Conservation (phyloP, 805 yeast species). For the Kazachstania africana region DNA sequence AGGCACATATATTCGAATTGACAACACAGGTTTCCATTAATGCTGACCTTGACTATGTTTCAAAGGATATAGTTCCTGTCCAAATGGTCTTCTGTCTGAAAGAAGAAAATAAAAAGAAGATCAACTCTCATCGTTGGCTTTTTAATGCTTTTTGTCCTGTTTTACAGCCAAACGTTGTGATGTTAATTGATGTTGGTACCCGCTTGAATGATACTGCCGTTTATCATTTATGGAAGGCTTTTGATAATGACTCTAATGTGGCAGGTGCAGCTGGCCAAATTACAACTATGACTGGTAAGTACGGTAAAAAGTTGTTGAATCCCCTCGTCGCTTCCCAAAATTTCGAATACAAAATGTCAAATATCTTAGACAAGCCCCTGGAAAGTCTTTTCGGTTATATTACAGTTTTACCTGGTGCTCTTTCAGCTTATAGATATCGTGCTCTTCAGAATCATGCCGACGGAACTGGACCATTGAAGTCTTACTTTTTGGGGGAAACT, state of each 20-base stretch:
- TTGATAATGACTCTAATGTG: slow-evolving; percentile 89
- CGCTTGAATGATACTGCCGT: slow-evolving; percentile 80
- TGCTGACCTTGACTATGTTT: slow-evolving; percentile 77
- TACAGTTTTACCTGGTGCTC: slow-evolving; percentile 88
- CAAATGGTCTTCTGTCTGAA: slow-evolving; percentile 88
- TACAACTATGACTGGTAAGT: slow-evolving; percentile 86
- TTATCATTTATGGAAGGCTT: slow-evolving; percentile 94
- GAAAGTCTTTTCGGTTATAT: slow-evolving; percentile 91
- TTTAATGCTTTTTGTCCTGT: slow-evolving; percentile 91
- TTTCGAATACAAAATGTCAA: slow-evolving; percentile 95
- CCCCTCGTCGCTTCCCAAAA: slow-evolving; percentile 95
- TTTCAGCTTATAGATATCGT: slow-evolving; percentile 84
- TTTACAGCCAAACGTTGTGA: slow-evolving; percentile 81
- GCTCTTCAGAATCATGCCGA: slow-evolving; percentile 77
- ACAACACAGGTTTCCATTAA: slow-evolving; percentile 92
- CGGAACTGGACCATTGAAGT: slow-evolving; percentile 83
- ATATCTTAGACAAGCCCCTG: slow-evolving; percentile 85
- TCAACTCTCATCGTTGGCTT: slow-evolving; percentile 96
- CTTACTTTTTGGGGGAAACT: slow-evolving; percentile 84
- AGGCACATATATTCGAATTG: slow-evolving; percentile 90
- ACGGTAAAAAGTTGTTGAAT: slow-evolving; percentile 68
- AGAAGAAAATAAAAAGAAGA: slow-evolving; percentile 84
- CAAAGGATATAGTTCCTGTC: slow-evolving; percentile 87
- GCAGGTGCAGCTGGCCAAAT: slow-evolving; percentile 99
- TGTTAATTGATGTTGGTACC: slow-evolving; percentile 93